Conservation (phyloP, 2,329 filamentous ascomycete species). For the Calonectria hongkongensis region DNA sequence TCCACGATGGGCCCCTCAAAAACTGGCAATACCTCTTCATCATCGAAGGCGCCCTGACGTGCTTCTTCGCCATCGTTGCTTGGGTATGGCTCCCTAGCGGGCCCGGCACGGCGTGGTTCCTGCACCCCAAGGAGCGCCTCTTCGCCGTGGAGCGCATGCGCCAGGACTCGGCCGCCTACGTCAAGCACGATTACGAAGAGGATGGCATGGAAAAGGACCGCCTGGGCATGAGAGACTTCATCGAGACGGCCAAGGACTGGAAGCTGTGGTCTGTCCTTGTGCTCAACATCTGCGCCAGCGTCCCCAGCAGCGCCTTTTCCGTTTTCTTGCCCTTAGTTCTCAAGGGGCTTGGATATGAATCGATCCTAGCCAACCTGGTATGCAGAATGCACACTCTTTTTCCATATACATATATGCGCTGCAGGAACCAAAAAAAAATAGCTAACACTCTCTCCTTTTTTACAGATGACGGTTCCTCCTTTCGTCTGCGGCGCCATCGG, state of each 20-base stretch:
- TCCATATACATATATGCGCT: not conserved
- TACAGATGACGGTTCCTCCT: slow-evolving; percentile 54
- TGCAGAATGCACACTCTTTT: not conserved
- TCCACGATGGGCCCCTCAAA: slow-evolving; percentile 60
- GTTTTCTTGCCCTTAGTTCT: slow-evolving; percentile 55
- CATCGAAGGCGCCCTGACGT: slow-evolving; percentile 74
- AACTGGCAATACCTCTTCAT: slow-evolving; percentile 83
- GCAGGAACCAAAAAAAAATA: too few relatives aligned
- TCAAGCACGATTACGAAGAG: slow-evolving; percentile 52
- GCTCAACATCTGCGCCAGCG: slow-evolving; percentile 54
- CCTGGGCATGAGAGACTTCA: slow-evolving; percentile 48
- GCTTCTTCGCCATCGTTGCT: slow-evolving; percentile 52
- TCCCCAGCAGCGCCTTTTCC: slow-evolving; percentile 53
- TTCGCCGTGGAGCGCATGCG: slow-evolving; percentile 51
- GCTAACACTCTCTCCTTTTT: not conserved
- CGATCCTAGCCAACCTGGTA: slow-evolving; percentile 54
- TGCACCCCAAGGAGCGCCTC: slow-evolving; percentile 46
- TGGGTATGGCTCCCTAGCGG: slow-evolving; percentile 53
- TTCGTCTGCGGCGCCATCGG: slow-evolving; percentile 54
- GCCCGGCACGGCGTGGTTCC: slow-evolving; percentile 54
- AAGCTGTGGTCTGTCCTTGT: slow-evolving; percentile 53
- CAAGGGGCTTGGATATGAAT: slow-evolving; percentile 54
- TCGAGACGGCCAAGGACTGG: slow-evolving; percentile 55
- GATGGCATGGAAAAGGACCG: slow-evolving; percentile 53
- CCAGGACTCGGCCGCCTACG: slow-evolving; percentile 51